phyloP scores from a whole-genome alignment of 495 filamentous ascomycete species.

The Sordaria brevicollis region DNA sequence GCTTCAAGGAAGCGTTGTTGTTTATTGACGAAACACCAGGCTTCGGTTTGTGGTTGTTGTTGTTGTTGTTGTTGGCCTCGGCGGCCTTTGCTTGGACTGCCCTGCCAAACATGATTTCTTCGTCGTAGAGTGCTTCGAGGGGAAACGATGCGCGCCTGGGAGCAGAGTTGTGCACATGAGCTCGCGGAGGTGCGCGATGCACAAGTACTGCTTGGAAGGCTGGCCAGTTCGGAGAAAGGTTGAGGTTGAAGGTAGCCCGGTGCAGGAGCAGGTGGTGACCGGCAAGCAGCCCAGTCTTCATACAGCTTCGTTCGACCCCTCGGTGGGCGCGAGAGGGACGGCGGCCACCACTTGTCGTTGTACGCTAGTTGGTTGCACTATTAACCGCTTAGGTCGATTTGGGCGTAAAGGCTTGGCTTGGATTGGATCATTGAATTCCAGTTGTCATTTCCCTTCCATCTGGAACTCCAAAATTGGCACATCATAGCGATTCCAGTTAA shows the following conservation, averaged over 20 bases:
- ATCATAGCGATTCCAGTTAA: background rate
- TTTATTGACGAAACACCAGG: slow-evolving; percentile 11
- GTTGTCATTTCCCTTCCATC: background rate
- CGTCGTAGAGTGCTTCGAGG: background rate
- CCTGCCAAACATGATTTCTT: slow-evolving; percentile 13
- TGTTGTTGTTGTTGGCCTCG: slow-evolving; percentile 5
- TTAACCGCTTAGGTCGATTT: background rate
- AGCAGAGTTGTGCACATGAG: slow-evolving; percentile 5
- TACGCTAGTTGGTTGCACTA: background rate
- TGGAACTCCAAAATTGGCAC: background rate
- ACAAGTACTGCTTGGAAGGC: slow-evolving; percentile 1
- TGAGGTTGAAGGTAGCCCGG: slow-evolving; percentile 11
- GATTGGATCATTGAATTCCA: background rate
- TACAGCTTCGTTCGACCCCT: slow-evolving; percentile 12
- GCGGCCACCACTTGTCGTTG: background rate
- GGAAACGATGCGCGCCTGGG: background rate
- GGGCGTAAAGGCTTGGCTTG: background rate
- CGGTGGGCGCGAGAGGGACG: background rate
- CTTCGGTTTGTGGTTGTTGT: background rate
- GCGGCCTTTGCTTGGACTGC: slow-evolving; percentile 10
- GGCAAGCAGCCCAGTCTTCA: slow-evolving; percentile 18
- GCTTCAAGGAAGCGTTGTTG: slow-evolving; percentile 23
- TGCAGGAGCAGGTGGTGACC: slow-evolving; percentile 15
- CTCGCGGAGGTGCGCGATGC: background rate
- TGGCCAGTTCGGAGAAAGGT: background rate